Evolutionary conservation across 805 yeast species (phyloP), one percentile per base, ranked within the genome.

Genomic region (Yarrowia phangngaensis): DNA sequence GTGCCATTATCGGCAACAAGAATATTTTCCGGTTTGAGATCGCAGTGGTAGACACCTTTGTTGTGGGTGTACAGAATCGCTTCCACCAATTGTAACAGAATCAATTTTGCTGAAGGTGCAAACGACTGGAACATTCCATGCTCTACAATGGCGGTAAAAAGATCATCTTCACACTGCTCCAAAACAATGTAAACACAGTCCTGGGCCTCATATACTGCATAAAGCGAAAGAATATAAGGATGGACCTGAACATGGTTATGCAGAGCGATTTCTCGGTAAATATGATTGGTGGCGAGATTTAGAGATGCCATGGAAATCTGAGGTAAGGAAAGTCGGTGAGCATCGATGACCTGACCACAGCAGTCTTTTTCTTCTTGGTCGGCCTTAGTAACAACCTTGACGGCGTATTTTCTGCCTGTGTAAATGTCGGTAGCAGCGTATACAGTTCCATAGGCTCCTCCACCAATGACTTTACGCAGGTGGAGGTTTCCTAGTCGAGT

Each of bases 11-110:
- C 63, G 3, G 76, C 70, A 35, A 86, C 80, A 57, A 89, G 68
- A 49, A 89, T 73, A 65, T 89, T 89, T 64, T 88, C 96, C 1
- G 97, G 96, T 66, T 88, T 88, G 54, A 88, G 76, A 66, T 88
- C 97, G 64, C 96, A 83, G 64, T 88, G 97, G 61, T 80, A 89
- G 19, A 89, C 78, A 12, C 83, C 81, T 52, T 74, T 76, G 2
- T 80, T 70, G 62, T 87, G 95, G 58, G 94, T 84, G 65, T 81
- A 83, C 51, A 76, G 73, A 47, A 89, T 74, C 3, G 89, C 95
- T 52, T 86, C 81, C 27, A 87, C 68, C 62, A 89, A 71, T 63
- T 89, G 96, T 11, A 74, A 59, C 50, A 82, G 81, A 50, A 72
- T 82, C 51, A 68, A 70, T 61, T 77, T 79, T 60, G 75, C 73